These are phyloP conservation scores for Microstegium vimineum DNA, from an alignment of 176 grass and related monocot genomes.

Conservation along the genomic window DNA sequence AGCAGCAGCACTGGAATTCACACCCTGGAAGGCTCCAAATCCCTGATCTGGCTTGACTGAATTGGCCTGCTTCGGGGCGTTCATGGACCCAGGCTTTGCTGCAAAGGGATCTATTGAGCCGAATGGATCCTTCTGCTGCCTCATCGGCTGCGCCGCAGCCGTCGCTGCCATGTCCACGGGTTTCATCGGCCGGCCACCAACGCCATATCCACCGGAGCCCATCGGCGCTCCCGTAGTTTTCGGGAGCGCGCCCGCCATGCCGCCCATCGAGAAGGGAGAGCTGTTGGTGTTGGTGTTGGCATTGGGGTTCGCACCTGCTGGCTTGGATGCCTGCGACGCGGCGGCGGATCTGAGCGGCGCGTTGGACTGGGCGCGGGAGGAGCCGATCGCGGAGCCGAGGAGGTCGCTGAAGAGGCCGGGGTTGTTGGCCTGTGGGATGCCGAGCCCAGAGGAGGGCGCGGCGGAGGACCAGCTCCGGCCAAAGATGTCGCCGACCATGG, in stretches of 20 bases:
- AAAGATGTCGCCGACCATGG: constrained; percentile 97
- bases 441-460: constrained; percentile 51
- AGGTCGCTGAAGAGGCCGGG: constrained; percentile 92
- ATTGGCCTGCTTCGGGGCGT: constrained; percentile 21
- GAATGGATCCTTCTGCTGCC: constrained; percentile 76
- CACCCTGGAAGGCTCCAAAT: constrained; percentile 53
- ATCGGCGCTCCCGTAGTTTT: constrained; percentile 43
- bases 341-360: constrained; percentile 72
- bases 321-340: constrained; percentile 33
- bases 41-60: constrained; percentile 43
- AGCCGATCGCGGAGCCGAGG: constrained; percentile 65
- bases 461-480: constrained; percentile 80
- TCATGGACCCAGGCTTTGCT: constrained; percentile 46
- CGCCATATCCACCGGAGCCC: constrained; percentile 28
- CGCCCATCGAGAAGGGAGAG: constrained; percentile 66
- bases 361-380: constrained; percentile 35
- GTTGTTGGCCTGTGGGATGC: constrained; percentile 64
- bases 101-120: constrained; percentile 73
- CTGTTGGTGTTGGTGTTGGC: constrained; percentile 25
- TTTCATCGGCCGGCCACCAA: constrained; percentile 60
- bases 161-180: constrained; percentile 39
- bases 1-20: constrained; percentile 11
- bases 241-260: constrained; percentile 67
- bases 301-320: constrained; percentile 22
- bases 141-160: constrained; percentile 34